Evolutionary conservation across 139 green algal genomes (phyloP), one percentile per base, ranked within the genome.

Genomic region (Spirogloea muscicola): DNA sequence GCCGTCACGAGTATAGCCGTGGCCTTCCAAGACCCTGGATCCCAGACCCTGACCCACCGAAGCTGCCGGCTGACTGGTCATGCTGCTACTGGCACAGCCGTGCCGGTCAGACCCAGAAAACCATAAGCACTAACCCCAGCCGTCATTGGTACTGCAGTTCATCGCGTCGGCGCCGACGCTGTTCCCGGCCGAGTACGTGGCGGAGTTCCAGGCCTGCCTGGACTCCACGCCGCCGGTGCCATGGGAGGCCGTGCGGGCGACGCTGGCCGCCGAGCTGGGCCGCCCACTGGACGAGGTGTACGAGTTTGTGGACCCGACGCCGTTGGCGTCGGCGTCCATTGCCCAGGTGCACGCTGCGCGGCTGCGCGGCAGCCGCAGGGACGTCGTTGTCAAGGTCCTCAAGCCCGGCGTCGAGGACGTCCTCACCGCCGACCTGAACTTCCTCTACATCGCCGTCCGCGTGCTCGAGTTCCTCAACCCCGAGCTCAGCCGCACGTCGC

Each of bases 131-230:
- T n/a, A n/a, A n/a, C n/a, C n/a, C n/a, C n/a, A n/a, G n/a, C n/a
- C n/a, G n/a, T n/a, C n/a, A n/a, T n/a, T n/a, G n/a, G 46, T 21
- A 21, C 10, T 73, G 67, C 69, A 94, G 77, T 95, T 97, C 80
- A 91, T 97, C 16, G 94, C 94, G 13, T 96, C 88, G 21, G 89
- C 88, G 0, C 94, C 94, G 42, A 94, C 90, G 0, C 79, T 98
- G 2, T 99, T 99, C 69, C 94, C 91, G 0, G 78, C 87, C 38
- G 92, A 97, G 51, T 98, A 96, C 60, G 94, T 98, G 7, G 18
- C 88, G 38, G 94, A 98, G 85, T 97, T 98, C 38, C 91, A 97
- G 64, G 94, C 90, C 60, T 97, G 92, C 73, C 82, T 98, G n/a
- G 94, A 98, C 85, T 75, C 80, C 33, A 94, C 93, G 3, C 83